Base-by-base conservation (phyloP, 1,139 yeast species). In the Sugiyamaella japonica region DNA sequence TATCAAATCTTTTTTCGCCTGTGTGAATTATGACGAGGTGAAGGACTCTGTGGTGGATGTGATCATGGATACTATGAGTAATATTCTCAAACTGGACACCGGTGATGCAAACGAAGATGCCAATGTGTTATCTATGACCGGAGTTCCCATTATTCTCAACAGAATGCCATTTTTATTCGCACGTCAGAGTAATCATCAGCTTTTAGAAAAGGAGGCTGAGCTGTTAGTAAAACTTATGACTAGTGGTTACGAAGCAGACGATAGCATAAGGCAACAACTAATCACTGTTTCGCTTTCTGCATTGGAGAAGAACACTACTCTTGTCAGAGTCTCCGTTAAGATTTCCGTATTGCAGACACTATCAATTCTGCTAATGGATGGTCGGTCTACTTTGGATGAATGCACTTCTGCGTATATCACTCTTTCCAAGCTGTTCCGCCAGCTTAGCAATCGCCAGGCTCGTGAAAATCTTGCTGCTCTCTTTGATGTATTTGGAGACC, bases 21-120 rank as follows among this genome's bases (percentile, higher is more conserved):
- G 86, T 13, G 67, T 89, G 45, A 73, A 76, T 1, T 80, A 81
- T 62, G 67, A 73, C 1, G 76, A 80, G 56, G 84, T 87, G 2
- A 89, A 89, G 65, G 91, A 85, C 49, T 61, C 83, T 1, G 97
- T 89, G 6, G 66, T 85, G 10, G 71, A 75, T 1, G 71, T 76
- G 12, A 81, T 85, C 10, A 71, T 90, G 53, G 81, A 80, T 41
- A 85, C 87, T 58, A 76, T 84, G 52, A 71, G 75, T 28, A 75
- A 77, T 56, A 72, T 81, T 69, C 63, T 72, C 65, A 59, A 72
- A 56, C 65, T 80, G 58, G 43, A 45, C 3, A 8, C 13, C 7
- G 44, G 40, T 31, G 64, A 76, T 12, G n/a, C 34, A 3, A 20
- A 20, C 25, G 25, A 20, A 3, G 70, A 74, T 42, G 53, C 56